Evolutionary conservation across 129 eudicot genomes (phyloP).

Genomic region (Flaveria linearis): DNA sequence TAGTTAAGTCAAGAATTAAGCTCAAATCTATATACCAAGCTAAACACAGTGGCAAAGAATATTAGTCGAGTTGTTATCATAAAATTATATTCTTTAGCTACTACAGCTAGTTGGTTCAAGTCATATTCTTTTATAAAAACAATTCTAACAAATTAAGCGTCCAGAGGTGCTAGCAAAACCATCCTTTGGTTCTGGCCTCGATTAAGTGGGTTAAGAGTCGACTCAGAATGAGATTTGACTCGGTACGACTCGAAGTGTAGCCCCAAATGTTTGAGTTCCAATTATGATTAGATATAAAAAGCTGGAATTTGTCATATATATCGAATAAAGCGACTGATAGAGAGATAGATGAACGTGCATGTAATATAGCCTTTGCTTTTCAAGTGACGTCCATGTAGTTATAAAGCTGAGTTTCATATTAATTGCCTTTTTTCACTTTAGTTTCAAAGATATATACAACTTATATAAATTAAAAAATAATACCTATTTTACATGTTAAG

Average conservation of each 20-base stretch:
- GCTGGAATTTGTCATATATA: slow-evolving; percentile 45
- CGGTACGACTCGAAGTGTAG: not conserved
- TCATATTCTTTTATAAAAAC: no score
- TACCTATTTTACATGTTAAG: no score
- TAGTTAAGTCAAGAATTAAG: not conserved
- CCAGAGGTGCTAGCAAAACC: no score
- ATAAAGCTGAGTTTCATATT: slow-evolving; percentile 32
- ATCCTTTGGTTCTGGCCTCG: no score
- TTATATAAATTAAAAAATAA: not conserved
- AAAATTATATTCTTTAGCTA: no score
- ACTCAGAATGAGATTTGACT: not conserved
- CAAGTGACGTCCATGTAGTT: slow-evolving; percentile 30
- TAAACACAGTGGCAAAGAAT: not conserved
- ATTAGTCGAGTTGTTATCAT: no score
- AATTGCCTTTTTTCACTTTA: slow-evolving; percentile 36
- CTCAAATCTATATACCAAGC: not conserved
- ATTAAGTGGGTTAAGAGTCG: no score
- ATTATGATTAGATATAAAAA: slow-evolving; percentile 20
- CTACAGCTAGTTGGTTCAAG: no score
- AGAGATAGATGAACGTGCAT: slow-evolving; percentile 37
- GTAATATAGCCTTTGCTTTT: slow-evolving; percentile 37
- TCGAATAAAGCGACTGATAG: slow-evolving; percentile 35
- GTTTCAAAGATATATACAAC: slow-evolving; percentile 7
- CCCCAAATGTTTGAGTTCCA: not conserved
- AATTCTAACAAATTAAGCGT: no score